Percentiles rank a stretch among this genome's conserved stretches.
Conservation (phyloP, 2,329 filamentous ascomycete genomes). For the Pseudogymnoascus sp. region DNA sequence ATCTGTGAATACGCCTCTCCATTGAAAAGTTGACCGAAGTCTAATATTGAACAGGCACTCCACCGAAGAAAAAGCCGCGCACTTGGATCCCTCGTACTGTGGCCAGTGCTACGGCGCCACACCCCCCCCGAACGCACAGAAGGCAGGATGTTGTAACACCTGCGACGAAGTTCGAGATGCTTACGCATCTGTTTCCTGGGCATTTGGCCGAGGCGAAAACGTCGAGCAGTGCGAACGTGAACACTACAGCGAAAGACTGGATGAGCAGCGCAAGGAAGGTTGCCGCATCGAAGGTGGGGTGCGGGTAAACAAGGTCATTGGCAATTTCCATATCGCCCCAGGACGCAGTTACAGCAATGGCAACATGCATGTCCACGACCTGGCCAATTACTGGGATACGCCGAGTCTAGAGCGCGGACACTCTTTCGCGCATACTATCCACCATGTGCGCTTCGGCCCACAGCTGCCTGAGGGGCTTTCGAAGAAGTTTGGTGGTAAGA, state of each 20-base stretch:
- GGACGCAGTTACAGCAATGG: constrained; percentile 93
- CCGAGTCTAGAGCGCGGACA: constrained; percentile 57
- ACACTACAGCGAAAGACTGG: constrained; percentile 83
- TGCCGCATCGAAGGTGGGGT: constrained; percentile 89
- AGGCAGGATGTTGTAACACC: constrained; percentile 90
- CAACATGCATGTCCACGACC: constrained; percentile 95
- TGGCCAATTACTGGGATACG: constrained; percentile 87
- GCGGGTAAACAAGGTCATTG: constrained; percentile 95
- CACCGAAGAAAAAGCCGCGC: constrained; percentile 58
- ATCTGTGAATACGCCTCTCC: constrained; percentile 45
- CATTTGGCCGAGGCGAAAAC: constrained; percentile 82
- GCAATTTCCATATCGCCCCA: constrained; percentile 97
- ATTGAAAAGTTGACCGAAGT: constrained; percentile 15
- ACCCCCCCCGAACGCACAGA: constrained; percentile 60
- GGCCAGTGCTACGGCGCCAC: constrained; percentile 85
- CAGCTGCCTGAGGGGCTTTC: constrained; percentile 69
- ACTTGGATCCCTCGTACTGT: constrained; percentile 88
- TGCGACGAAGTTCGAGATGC: constrained; percentile 96
- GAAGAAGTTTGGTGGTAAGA: constrained; percentile 49
- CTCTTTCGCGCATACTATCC: constrained; percentile 82
- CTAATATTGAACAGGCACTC: constrained; percentile 44
- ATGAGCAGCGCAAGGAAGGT: constrained; percentile 81
- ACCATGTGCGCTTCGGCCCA: constrained; percentile 86
- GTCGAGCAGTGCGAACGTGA: constrained; percentile 95
- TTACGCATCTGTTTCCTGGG: constrained; percentile 84